A percentile compares a stretch with the other conserved stretches of the same genome.
These are phyloP conservation scores for Moesziomyces aphidis DNA, from an alignment of 1,284 basidiomycete genomes.

Conservation along the genomic window DNA sequence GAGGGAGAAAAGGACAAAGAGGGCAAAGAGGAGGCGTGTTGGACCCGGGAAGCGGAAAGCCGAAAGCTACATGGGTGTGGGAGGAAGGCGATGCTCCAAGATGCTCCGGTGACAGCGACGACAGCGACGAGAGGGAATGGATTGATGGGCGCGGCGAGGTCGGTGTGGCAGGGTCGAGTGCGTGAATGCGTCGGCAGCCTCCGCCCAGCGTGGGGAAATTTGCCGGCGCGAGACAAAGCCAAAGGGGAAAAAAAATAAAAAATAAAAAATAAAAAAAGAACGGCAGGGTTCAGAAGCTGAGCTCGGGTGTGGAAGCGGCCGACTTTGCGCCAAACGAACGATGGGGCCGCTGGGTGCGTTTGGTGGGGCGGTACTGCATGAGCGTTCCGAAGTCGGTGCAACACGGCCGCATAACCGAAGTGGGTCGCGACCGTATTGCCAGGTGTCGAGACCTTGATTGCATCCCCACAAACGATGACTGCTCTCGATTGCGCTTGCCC, in stretches of 20 bases:
- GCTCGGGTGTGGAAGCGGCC: background rate
- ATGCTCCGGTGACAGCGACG: background rate
- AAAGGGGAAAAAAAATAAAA: no score
- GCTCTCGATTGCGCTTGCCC: background rate
- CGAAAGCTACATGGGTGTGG: background rate
- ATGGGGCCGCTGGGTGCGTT: no score
- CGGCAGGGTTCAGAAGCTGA: no score
- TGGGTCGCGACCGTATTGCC: background rate
- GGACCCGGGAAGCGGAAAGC: constrained; percentile 1
- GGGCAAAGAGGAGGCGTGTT: background rate
- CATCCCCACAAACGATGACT: background rate
- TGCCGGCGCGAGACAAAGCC: no score
- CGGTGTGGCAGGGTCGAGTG: no score
- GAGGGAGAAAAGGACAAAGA: no score
- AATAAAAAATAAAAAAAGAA: no score
- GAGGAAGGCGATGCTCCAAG: background rate
- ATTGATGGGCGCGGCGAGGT: no score
- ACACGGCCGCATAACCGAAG: background rate
- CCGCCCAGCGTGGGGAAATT: no score
- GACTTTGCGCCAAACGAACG: background rate
- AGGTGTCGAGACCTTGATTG: background rate
- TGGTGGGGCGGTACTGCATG: background rate
- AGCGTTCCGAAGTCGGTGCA: background rate
- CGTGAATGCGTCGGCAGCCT: no score
- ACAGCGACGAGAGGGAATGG: no score